These are phyloP conservation scores for Ophiosphaerella herpotricha DNA, from an alignment of 2,329 filamentous ascomycete genomes.

Conservation along the genomic window DNA sequence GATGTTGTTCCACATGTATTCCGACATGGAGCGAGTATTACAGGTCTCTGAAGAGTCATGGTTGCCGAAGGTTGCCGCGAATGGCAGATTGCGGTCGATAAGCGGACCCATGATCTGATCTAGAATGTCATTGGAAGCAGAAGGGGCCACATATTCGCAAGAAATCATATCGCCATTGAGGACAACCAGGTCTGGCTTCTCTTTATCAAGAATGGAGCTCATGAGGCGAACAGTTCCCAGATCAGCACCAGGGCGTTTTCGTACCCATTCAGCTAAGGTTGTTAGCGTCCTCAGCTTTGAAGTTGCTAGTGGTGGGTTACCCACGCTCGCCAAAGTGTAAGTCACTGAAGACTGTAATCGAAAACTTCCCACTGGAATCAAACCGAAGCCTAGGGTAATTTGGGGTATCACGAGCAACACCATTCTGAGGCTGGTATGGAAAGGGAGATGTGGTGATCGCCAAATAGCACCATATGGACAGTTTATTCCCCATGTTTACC, in stretches of 20 bases:
- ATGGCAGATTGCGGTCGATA: conserved; percentile 59
- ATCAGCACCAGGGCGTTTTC: conserved; percentile 46
- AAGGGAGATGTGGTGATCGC: conserved; percentile 4
- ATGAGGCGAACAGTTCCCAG: conserved; percentile 62
- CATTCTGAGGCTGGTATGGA: not conserved
- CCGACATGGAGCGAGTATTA: conserved; percentile 25
- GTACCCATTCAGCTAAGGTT: conserved; percentile 10
- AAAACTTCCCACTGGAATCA: conserved; percentile 47
- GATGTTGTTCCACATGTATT: conserved; percentile 42
- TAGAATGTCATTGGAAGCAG: conserved; percentile 22
- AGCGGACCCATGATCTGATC: conserved; percentile 50
- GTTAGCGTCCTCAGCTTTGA: conserved; percentile 4
- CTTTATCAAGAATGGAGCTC: conserved; percentile 60
- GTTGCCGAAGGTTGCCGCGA: conserved; percentile 73
- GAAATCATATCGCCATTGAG: conserved; percentile 75
- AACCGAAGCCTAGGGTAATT: conserved; percentile 34
- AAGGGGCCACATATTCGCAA: conserved; percentile 55
- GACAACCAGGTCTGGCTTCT: conserved; percentile 65
- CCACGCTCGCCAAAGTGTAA: conserved; percentile 72
- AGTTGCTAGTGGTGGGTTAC: conserved; percentile 30
- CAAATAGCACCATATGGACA: not conserved
- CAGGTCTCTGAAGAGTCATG: conserved; percentile 58
- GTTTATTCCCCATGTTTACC: not conserved
- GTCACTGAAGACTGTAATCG: conserved; percentile 67
- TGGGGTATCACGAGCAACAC: not conserved